Evolutionary conservation across 192 early-diverging fungal species (phyloP).

Genomic region (Gorgonomyces haynaldii): DNA sequence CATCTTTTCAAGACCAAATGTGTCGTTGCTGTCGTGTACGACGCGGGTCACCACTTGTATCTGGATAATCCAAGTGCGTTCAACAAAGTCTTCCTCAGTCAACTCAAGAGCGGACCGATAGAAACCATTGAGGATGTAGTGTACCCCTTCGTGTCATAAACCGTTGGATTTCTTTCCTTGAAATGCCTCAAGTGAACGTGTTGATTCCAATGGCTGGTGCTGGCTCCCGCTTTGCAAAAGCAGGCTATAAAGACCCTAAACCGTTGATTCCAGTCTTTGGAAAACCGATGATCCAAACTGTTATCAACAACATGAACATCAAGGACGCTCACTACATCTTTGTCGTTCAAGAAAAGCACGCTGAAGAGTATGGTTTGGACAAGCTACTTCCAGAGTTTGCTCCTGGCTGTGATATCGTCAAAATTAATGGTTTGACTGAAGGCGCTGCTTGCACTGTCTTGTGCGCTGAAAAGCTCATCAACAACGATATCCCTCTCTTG

Average conservation of each 20-base stretch:
- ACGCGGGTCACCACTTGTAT: slow-evolving; percentile 73
- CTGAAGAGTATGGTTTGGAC: not conserved
- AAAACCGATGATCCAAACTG: slow-evolving; percentile 4
- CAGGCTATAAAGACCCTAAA: slow-evolving; percentile 11
- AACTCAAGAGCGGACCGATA: slow-evolving; percentile 29
- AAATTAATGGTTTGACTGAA: slow-evolving; percentile 9
- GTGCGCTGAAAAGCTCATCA: not conserved
- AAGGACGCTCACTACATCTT: slow-evolving; percentile 7
- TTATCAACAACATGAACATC: slow-evolving; percentile 6
- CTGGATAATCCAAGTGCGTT: slow-evolving; percentile 72
- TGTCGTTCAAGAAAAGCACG: slow-evolving; percentile 8
- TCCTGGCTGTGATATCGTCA: slow-evolving; percentile 8
- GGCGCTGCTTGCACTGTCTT: slow-evolving; percentile 7
- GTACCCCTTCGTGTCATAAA: not conserved
- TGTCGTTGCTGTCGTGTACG: slow-evolving; percentile 26
- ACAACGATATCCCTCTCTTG: slow-evolving; percentile 6
- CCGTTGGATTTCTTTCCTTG: too few species aligned
- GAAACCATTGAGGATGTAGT: not conserved
- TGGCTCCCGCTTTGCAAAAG: slow-evolving; percentile 8
- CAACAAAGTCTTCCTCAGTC: slow-evolving; percentile 44
- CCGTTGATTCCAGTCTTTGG: slow-evolving; percentile 8
- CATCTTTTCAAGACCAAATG: slow-evolving; percentile 29
- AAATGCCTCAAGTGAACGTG: slow-evolving; percentile 4
- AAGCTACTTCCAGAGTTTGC: not conserved
- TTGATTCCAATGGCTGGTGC: slow-evolving; percentile 11